Conservation (phyloP, 257 asterid genomes). For the Primulina tabacum region DNA sequence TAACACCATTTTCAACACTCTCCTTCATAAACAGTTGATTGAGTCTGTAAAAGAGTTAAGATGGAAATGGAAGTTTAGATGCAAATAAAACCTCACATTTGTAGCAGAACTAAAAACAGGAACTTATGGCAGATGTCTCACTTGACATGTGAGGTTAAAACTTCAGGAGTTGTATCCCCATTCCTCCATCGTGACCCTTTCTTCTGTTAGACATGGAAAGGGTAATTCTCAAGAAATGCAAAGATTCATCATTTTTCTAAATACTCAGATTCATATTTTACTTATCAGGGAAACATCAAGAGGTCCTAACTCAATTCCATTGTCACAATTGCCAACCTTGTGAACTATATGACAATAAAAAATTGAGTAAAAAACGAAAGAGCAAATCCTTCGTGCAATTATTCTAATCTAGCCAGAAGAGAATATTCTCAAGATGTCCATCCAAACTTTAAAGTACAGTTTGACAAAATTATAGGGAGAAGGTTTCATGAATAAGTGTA, state of each 20-base stretch:
- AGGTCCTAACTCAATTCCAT: constrained; percentile 4
- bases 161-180: constrained; percentile 62
- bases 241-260: neutral
- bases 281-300: neutral
- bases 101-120: constrained; percentile 15
- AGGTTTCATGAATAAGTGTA: too few species aligned
- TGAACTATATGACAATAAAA: neutral
- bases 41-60: constrained; percentile 51
- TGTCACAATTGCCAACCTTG: constrained; percentile 12
- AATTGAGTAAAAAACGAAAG: neutral
- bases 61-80: constrained; percentile 5
- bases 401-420: neutral
- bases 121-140: constrained; percentile 33
- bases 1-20: constrained; percentile 54
- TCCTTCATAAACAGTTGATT: constrained; percentile 84
- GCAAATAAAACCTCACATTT: constrained; percentile 17
- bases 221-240: constrained; percentile 6
- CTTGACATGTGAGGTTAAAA: constrained; percentile 72
- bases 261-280: neutral
- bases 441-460: too few species aligned
- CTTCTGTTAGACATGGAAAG: constrained; percentile 46
- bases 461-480: too few species aligned
- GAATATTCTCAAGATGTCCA: neutral
- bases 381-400: neutral
- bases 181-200: constrained; percentile 72